These are phyloP conservation scores for Nakaseomyces nivariensis DNA, from an alignment of 1,139 yeast species.

Conservation along the genomic window DNA sequence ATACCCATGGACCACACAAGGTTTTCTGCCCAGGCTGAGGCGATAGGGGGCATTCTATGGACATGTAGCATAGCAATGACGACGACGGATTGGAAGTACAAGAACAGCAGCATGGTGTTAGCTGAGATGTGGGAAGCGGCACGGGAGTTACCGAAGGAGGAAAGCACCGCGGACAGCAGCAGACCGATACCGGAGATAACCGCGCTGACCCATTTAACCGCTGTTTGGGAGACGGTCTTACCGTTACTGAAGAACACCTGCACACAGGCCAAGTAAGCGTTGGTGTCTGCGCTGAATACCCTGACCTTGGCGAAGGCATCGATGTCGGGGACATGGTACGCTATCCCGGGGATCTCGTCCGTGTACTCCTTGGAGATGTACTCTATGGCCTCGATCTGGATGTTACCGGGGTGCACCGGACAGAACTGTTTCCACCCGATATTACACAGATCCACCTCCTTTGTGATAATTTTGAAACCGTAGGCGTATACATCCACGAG, in stretches of 20 bases:
- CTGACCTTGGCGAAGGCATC: slow-evolving; percentile 59
- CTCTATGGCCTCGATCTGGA: slow-evolving; percentile 57
- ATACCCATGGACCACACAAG: slow-evolving; percentile 83
- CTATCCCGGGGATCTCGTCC: slow-evolving; percentile 54
- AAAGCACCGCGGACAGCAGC: slow-evolving; percentile 53
- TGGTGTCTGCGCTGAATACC: slow-evolving; percentile 25
- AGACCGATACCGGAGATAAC: slow-evolving; percentile 71
- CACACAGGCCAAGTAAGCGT: slow-evolving; percentile 51
- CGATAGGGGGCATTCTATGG: slow-evolving; percentile 68
- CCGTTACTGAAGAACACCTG: slow-evolving; percentile 65
- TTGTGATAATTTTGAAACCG: slow-evolving; percentile 54
- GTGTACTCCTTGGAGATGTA: slow-evolving; percentile 41
- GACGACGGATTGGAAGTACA: slow-evolving; percentile 70
- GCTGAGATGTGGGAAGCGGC: slow-evolving; percentile 75
- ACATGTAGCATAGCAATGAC: slow-evolving; percentile 65
- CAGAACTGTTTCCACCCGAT: slow-evolving; percentile 68
- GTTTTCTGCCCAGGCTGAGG: slow-evolving; percentile 71
- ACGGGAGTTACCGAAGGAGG: slow-evolving; percentile 67
- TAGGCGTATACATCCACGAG: slow-evolving; percentile 62
- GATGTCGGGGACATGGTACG: slow-evolving; percentile 66
- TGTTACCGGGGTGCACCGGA: slow-evolving; percentile 61
- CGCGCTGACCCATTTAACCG: slow-evolving; percentile 81
- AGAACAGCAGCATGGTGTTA: slow-evolving; percentile 60
- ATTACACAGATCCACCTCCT: slow-evolving; percentile 44
- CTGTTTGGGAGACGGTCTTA: slow-evolving; percentile 62